phyloP scores from a whole-genome alignment of 225 moss, liverwort and hornwort species.

The Antitrichia curtipendula region DNA sequence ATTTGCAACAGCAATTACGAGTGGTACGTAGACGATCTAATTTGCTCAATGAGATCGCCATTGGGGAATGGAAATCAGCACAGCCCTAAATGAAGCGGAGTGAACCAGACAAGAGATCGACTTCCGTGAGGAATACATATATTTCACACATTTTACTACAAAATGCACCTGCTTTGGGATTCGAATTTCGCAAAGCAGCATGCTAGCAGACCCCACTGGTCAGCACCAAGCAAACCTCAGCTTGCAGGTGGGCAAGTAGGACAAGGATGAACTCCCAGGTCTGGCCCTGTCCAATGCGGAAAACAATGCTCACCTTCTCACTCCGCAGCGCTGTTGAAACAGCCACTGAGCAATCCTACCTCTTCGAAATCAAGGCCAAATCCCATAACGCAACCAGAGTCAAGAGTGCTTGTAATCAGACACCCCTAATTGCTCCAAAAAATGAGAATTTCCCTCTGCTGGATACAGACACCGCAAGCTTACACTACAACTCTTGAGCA shows the following conservation, averaged over 20 bases:
- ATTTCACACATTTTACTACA: slow-evolving; percentile 8
- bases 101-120: neutral
- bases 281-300: neutral
- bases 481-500: neutral
- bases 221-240: neutral
- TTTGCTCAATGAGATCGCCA: neutral
- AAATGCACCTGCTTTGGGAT: neutral
- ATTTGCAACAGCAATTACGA: neutral
- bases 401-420: neutral
- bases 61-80: neutral
- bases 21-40: neutral
- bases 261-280: neutral
- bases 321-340: neutral
- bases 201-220: neutral
- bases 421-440: neutral
- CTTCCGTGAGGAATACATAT: neutral
- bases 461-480: neutral
- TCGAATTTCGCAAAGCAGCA: neutral
- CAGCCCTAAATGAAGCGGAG: neutral
- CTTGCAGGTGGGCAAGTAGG: neutral
- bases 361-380: neutral
- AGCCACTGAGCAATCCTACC: neutral
- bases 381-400: neutral
- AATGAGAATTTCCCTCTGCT: neutral
- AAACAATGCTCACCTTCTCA: neutral